A percentile compares a stretch with the other conserved stretches of the same genome.
These are phyloP conservation scores for Axilococcus clingmanii DNA, from an alignment of 139 green algal genomes.

Conservation along the genomic window DNA sequence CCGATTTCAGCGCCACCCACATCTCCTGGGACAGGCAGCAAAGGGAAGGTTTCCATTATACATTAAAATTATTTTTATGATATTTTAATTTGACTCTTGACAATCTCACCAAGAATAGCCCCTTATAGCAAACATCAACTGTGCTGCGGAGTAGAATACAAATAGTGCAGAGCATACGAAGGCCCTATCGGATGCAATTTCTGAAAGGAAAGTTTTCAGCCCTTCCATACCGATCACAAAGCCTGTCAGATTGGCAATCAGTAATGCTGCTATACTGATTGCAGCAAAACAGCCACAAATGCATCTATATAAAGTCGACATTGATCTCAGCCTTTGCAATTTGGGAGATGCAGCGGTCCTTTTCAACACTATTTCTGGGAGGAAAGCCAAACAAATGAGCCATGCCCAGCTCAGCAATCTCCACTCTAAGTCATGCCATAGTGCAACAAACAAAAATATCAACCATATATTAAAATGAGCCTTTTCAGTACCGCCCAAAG, in stretches of 20 bases:
- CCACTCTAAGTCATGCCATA: constrained; percentile 93
- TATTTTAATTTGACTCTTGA: too few species aligned
- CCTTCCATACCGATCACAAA: constrained; percentile 54
- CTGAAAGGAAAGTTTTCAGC: constrained; percentile 7
- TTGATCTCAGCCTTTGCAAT: not conserved
- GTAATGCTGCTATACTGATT: constrained; percentile 63
- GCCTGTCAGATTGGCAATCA: constrained; percentile 69
- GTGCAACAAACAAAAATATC: constrained; percentile 91
- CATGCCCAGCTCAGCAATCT: constrained; percentile 71
- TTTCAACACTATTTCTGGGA: constrained; percentile 54
- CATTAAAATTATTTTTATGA: too few species aligned
- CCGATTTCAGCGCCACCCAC: too few species aligned
- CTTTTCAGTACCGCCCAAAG: constrained; percentile 60
- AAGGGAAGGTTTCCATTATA: too few species aligned
- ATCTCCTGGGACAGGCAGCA: too few species aligned
- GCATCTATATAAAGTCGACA: constrained; percentile 30
- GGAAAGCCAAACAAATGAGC: constrained; percentile 59
- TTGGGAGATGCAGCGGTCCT: constrained; percentile 5
- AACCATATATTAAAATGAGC: constrained; percentile 67
- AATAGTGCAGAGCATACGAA: constrained; percentile 35
- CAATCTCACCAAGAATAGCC: too few species aligned
- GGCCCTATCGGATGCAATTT: constrained; percentile 29
- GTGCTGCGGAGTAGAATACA: constrained; percentile 53
- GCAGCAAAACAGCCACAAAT: constrained; percentile 27
- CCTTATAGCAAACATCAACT: constrained; percentile 82